Base-by-base conservation (phyloP, 1,139 yeast species). In the Diutina siamensis region DNA sequence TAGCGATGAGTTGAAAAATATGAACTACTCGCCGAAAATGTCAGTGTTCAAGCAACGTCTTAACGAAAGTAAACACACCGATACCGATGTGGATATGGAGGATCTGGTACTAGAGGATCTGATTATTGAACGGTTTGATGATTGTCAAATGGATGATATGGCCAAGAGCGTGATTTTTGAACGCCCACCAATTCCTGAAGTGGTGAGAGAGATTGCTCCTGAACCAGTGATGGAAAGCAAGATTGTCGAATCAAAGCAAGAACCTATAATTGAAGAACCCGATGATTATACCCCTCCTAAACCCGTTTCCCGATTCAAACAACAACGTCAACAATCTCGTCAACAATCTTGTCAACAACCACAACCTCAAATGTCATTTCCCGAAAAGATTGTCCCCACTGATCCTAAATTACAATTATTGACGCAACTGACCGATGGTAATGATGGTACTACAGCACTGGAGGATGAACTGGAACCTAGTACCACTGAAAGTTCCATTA, bases 1-100 rank as follows among this genome's bases (percentile, higher is more conserved):
- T 15, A 77, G 80, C 57, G 71, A 68, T 31, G 72, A 71, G 44
- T 61, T 76, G 28, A 70, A 63, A 51, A 55, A 58, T 4, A 64
- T 69, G 13, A 52, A 53, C 28, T 55, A 53, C 20, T 44, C 25
- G 20, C 44, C 22, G n/a, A 31, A 28, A 28, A 15, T 12, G 31
- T 25, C 32, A 15, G 9, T 38, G 9, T 38, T 38, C 32, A 38
- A 25, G 21, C 42, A 38, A 17, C 31, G 42, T 20, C 42, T 27
- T 13, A 32, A 13, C 2, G 20, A 22, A 2, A 10, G 10, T 18
- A 20, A 38, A 13, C n/a, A 5, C 18, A 18, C 3, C n/a, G 21
- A 15, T 25, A 18, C 3, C n/a, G 42, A 22, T 20, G 20, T n/a
- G 32, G 40, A 36, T 15, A 25, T 25, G 21, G 42, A 38, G 13